A percentile compares a stretch with the other conserved stretches of the same genome.
phyloP scores from a whole-genome alignment of 768 basidiomycete genomes.

The Hydnomerulius pinastri region DNA sequence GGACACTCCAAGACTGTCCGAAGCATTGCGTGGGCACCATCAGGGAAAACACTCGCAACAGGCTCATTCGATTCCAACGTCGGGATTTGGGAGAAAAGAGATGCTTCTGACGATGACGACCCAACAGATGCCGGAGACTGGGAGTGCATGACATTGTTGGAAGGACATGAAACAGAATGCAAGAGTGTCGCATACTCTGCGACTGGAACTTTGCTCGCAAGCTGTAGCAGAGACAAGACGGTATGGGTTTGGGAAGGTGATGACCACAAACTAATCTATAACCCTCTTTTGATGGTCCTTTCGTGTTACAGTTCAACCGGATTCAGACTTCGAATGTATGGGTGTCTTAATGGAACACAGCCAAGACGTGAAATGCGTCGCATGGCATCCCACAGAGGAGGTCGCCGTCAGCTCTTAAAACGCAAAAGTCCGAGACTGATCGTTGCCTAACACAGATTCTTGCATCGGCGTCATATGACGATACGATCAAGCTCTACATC shows the following conservation, averaged over 20 bases:
- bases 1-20: conserved; percentile 90
- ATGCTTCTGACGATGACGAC: conserved; percentile 39
- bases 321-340: conserved; percentile 93
- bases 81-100: conserved; percentile 83
- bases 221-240: conserved; percentile 94
- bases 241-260: conserved; percentile 99
- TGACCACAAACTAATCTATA: conserved; percentile 9
- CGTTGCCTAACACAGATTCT: conserved; percentile 64
- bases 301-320: conserved; percentile 68
- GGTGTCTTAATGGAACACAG: conserved; percentile 95
- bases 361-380: conserved; percentile 94
- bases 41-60: conserved; percentile 83
- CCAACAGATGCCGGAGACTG: conserved; percentile 55
- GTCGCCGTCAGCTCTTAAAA: conserved; percentile 40
- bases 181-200: conserved; percentile 86
- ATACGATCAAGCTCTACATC: conserved; percentile 89
- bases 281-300: conserved; percentile 1
- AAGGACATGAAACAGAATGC: conserved; percentile 97
- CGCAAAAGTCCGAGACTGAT: conserved; percentile 2
- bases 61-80: conserved; percentile 94
- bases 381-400: conserved; percentile 97
- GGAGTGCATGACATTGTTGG: conserved; percentile 85
- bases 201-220: conserved; percentile 81
- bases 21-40: conserved; percentile 84
- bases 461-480: conserved; percentile 96